Conservation (phyloP, 352 stramenopile genomes). For the Phytopythium litorale region DNA sequence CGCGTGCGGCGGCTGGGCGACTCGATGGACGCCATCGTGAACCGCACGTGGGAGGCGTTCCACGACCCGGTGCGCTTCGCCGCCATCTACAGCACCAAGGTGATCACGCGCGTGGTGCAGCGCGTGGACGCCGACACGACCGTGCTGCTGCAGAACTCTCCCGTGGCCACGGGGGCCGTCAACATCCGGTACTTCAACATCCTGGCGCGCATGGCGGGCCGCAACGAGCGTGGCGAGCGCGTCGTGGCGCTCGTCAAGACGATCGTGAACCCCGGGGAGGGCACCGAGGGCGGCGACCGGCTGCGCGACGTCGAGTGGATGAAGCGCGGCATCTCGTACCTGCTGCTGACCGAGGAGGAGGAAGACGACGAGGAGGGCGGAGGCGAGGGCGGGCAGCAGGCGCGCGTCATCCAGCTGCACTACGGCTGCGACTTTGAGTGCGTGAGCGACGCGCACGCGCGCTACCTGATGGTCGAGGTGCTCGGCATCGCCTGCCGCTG, state of each 20-base stretch:
- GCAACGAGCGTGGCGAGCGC: slow-evolving; percentile 24
- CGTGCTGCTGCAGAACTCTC: slow-evolving; percentile 37
- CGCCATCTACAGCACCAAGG: slow-evolving; percentile 36
- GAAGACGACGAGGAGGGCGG: background rate
- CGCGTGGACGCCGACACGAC: slow-evolving; percentile 29
- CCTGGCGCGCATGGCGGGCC: slow-evolving; percentile 24
- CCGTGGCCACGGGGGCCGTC: slow-evolving; percentile 16
- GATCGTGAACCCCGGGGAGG: slow-evolving; percentile 30
- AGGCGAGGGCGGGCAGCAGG: background rate
- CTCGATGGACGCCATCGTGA: slow-evolving; percentile 36
- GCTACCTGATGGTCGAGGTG: slow-evolving; percentile 40
- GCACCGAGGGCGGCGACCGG: slow-evolving; percentile 12
- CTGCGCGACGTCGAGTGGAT: slow-evolving; percentile 42
- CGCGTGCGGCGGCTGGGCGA: slow-evolving; percentile 24
- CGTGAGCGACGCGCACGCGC: slow-evolving; percentile 35
- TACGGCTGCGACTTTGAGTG: slow-evolving; percentile 43
- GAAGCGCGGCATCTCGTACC: slow-evolving; percentile 40
- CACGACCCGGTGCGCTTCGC: slow-evolving; percentile 31
- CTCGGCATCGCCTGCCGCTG: slow-evolving; percentile 35
- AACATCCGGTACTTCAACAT: slow-evolving; percentile 47
- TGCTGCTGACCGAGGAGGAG: slow-evolving; percentile 28
- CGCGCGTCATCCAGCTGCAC: slow-evolving; percentile 22
- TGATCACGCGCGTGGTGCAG: slow-evolving; percentile 34
- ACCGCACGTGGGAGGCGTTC: slow-evolving; percentile 38
- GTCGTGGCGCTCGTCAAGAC: slow-evolving; percentile 41